Conservation (phyloP, 2,329 filamentous ascomycete species). For the Aureobasidium subglaciale region DNA sequence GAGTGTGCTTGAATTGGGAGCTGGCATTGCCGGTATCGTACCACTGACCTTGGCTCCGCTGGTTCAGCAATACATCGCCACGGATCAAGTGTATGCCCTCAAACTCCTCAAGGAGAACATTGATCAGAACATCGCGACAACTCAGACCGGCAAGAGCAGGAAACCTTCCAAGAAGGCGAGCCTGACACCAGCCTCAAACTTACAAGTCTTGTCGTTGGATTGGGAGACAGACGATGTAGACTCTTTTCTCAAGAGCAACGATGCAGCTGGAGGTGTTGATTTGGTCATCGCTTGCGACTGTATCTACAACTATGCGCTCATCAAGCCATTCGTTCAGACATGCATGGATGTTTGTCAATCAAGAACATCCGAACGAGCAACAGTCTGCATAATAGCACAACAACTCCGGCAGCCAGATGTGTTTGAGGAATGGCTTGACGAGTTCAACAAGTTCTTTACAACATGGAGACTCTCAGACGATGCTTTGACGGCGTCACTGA, state of each 20-base stretch:
- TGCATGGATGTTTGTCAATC: conserved; percentile 68
- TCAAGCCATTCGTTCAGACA: conserved; percentile 73
- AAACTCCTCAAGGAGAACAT: conserved; percentile 73
- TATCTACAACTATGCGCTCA: conserved; percentile 85
- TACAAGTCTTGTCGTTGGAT: conserved; percentile 49
- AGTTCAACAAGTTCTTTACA: conserved; percentile 59
- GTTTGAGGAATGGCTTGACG: conserved; percentile 71
- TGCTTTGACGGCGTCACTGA: conserved; percentile 52
- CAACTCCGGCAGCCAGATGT: conserved; percentile 81
- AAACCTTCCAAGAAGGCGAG: neutral
- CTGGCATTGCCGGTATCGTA: conserved; percentile 76
- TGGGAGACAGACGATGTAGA: conserved; percentile 62
- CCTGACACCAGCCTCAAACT: neutral
- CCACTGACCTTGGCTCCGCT: conserved; percentile 59
- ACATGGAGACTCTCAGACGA: conserved; percentile 70
- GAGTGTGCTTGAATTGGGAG: conserved; percentile 73
- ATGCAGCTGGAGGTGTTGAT: conserved; percentile 29
- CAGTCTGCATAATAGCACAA: conserved; percentile 77
- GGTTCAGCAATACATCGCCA: conserved; percentile 64
- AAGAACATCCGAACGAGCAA: conserved; percentile 41
- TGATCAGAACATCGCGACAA: conserved; percentile 45
- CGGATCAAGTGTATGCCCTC: conserved; percentile 81
- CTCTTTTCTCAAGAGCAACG: conserved; percentile 44
- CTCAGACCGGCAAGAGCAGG: neutral
- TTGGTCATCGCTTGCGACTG: conserved; percentile 82